A percentile compares a stretch with the other conserved stretches of the same genome.
Evolutionary conservation across 2,329 filamentous ascomycete genomes (phyloP).

Genomic region (Colletotrichum scovillei): DNA sequence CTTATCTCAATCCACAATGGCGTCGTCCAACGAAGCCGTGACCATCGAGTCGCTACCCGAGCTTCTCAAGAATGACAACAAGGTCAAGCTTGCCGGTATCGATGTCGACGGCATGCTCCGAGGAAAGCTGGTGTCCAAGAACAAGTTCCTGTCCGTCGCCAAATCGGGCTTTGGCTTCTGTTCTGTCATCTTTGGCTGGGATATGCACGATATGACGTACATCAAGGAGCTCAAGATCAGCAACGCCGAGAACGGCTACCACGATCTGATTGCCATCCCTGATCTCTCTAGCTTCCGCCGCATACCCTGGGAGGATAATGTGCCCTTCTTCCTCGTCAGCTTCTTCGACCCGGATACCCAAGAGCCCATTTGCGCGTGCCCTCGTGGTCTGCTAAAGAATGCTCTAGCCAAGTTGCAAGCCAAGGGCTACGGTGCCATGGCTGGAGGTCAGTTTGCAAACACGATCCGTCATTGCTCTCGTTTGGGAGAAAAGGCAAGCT

Average conservation of each 20-base stretch:
- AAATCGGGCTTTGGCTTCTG: slow-evolving; percentile 90
- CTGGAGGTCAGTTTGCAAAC: slow-evolving; percentile 74
- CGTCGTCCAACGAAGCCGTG: slow-evolving; percentile 45
- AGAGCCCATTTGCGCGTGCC: slow-evolving; percentile 79
- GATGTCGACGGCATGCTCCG: slow-evolving; percentile 90
- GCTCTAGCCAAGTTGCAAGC: slow-evolving; percentile 74
- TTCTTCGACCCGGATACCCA: slow-evolving; percentile 86
- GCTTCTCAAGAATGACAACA: slow-evolving; percentile 76
- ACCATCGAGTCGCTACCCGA: slow-evolving; percentile 74
- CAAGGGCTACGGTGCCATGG: slow-evolving; percentile 84
- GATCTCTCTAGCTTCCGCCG: slow-evolving; percentile 82
- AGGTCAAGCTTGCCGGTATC: slow-evolving; percentile 88
- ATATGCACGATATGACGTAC: slow-evolving; percentile 96
- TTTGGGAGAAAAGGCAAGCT: not conserved
- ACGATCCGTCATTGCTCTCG: not conserved
- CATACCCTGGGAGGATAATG: slow-evolving; percentile 90
- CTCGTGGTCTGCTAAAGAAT: slow-evolving; percentile 78
- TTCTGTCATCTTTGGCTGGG: slow-evolving; percentile 95
- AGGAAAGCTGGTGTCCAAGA: slow-evolving; percentile 92
- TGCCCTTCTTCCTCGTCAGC: slow-evolving; percentile 86
- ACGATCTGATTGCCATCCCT: slow-evolving; percentile 84
- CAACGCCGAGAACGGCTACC: slow-evolving; percentile 91
- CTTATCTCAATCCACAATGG: slow-evolving; percentile 40
- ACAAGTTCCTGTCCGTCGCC: slow-evolving; percentile 90
- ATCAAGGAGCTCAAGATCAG: slow-evolving; percentile 86